Percentiles rank a stretch among this genome's conserved stretches.
phyloP scores from a whole-genome alignment of 2,329 filamentous ascomycete genomes.

The Monosporascus sp. region DNA sequence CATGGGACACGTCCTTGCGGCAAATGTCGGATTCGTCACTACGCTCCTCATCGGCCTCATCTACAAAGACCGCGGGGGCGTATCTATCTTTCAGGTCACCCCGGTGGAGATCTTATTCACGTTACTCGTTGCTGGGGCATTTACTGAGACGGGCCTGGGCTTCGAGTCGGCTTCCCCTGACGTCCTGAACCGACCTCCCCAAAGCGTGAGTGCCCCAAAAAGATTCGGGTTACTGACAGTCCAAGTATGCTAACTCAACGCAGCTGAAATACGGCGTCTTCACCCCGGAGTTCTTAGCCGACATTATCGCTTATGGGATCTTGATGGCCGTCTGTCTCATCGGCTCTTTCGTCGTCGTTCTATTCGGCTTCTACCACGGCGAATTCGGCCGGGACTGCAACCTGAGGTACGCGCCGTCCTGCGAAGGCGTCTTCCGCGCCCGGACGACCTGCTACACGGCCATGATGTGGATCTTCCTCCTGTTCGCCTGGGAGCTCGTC shows the following conservation, averaged over 20 bases:
- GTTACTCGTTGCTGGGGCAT: constrained; percentile 67
- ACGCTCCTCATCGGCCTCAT: constrained; percentile 63
- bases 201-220: constrained; percentile 41
- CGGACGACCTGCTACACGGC: constrained; percentile 65
- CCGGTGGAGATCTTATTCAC: constrained; percentile 73
- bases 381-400: constrained; percentile 49
- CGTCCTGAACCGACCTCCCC: constrained; percentile 61
- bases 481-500: constrained; percentile 69
- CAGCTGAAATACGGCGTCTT: constrained; percentile 45
- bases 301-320: constrained; percentile 62
- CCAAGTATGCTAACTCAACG: too few relatives aligned
- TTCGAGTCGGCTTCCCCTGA: constrained; percentile 65
- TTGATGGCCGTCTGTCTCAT: constrained; percentile 60
- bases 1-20: constrained; percentile 61
- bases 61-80: constrained; percentile 55
- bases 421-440: constrained; percentile 55
- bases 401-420: constrained; percentile 42
- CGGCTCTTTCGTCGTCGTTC: constrained; percentile 54
- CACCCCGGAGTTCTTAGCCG: constrained; percentile 57
- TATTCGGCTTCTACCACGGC: constrained; percentile 33
- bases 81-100: constrained; percentile 67
- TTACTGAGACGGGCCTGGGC: constrained; percentile 67
- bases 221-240: too few relatives aligned
- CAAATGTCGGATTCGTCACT: constrained; percentile 66
- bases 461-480: constrained; percentile 61